Evolutionary conservation across 257 asterid species (phyloP).

Genomic region (Capsicum rhomboideum): DNA sequence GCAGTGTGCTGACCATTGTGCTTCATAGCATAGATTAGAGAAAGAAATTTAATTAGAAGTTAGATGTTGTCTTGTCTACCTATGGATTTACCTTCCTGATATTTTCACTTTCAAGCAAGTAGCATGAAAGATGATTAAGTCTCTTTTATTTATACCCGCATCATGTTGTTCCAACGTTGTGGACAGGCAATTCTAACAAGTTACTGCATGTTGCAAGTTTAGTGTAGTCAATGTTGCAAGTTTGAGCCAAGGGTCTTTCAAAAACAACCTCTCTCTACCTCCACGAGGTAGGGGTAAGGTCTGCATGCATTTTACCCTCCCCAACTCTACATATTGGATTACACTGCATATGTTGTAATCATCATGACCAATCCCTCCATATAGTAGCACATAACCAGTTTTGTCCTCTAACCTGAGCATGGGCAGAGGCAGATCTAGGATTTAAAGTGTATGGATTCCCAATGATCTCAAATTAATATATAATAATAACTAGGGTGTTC

Average conservation of each 20-base stretch:
- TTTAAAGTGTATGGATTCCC: too few species aligned
- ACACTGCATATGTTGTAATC: too few species aligned
- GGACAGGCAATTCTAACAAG: not conserved
- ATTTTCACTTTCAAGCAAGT: not conserved
- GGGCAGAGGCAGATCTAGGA: too few species aligned
- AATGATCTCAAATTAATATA: too few species aligned
- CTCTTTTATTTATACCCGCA: not conserved
- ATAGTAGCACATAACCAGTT: too few species aligned
- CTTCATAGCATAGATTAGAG: not conserved
- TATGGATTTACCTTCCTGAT: not conserved
- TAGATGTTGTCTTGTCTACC: not conserved
- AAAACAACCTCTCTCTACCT: too few species aligned
- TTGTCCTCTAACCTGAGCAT: not conserved
- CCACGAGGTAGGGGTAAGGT: too few species aligned
- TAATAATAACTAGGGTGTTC: too few species aligned
- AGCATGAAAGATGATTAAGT: not conserved
- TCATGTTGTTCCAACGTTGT: not conserved
- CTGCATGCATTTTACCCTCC: too few species aligned
- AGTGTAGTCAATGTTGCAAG: not conserved
- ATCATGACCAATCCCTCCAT: not conserved
- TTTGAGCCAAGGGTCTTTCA: too few species aligned
- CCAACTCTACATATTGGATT: too few species aligned
- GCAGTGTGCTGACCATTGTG: not conserved
- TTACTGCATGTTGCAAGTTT: not conserved
- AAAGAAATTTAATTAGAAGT: not conserved